Evolutionary conservation across 768 basidiomycete genomes (phyloP).

Genomic region (Naematelia aurantialba): DNA sequence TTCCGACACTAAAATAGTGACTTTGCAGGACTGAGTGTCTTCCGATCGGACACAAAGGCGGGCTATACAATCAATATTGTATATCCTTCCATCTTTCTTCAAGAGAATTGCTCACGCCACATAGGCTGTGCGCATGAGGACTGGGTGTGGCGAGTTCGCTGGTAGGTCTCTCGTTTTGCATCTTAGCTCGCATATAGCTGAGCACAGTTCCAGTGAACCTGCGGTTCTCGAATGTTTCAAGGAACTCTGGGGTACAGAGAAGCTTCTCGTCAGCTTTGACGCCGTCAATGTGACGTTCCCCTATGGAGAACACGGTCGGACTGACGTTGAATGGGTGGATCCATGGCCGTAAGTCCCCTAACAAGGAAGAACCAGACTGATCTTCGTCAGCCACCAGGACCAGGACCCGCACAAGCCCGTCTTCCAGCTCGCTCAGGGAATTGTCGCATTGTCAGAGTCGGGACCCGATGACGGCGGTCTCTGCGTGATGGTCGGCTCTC

Average conservation of each 20-base stretch:
- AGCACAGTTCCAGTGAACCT: slow-evolving; percentile 24
- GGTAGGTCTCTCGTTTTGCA: background rate
- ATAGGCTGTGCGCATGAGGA: slow-evolving; percentile 20
- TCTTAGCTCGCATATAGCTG: background rate
- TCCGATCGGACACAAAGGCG: slow-evolving; percentile 13
- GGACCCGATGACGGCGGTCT: slow-evolving; percentile 43
- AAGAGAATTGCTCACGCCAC: slow-evolving; percentile 13
- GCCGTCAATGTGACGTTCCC: slow-evolving; percentile 28
- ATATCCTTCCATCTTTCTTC: background rate
- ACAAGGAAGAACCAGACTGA: background rate
- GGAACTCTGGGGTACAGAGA: slow-evolving; percentile 39
- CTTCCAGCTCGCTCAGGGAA: slow-evolving; percentile 33
- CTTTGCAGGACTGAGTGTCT: background rate
- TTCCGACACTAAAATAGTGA: slow-evolving; percentile 16
- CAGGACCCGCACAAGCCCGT: slow-evolving; percentile 26
- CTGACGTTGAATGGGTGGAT: slow-evolving; percentile 15
- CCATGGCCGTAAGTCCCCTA: slow-evolving; percentile 15
- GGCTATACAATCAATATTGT: slow-evolving; percentile 35
- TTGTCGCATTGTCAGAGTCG: slow-evolving; percentile 22
- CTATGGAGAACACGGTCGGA: slow-evolving; percentile 22
- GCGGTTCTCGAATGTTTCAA: slow-evolving; percentile 36
- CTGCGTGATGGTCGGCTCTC: slow-evolving; percentile 29
- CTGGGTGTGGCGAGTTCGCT: slow-evolving; percentile 15
- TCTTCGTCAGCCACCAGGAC: slow-evolving; percentile 18
- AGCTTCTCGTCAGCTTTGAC: slow-evolving; percentile 39